Base-by-base conservation (phyloP, 768 basidiomycete genomes). In the Serendipita sp. region DNA sequence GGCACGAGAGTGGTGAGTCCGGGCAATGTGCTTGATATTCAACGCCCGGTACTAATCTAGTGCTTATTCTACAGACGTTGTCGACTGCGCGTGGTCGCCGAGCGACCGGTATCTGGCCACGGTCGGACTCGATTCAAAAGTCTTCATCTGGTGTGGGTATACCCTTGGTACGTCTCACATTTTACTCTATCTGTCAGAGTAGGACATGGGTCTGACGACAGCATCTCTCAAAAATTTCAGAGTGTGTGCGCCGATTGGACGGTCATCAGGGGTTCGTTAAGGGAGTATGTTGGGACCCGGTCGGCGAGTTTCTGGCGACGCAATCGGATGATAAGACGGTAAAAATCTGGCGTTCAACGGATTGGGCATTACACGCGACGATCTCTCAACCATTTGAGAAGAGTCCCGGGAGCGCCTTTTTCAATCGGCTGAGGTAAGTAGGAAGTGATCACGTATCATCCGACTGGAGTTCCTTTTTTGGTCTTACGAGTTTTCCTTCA, bases 211-310 rank as follows among this genome's bases (percentile, higher is more conserved):
- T 31, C 11, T 43, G 34, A 42, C 22, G n/a, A n/a, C n/a, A n/a
- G n/a, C n/a, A n/a, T n/a, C n/a, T n/a, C 63, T 28, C 45, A 3
- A 11, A 1, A 9, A 5, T 2, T 61, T 0, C 69, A 96, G 94
- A 94, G 67, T 85, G 88, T 13, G 71, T 97, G 62, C 78, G 81
- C 42, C 90, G 86, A 71, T 80, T 99, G 3, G 88, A 90, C 64
- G 82, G 82, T 63, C 96, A 98, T 70, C 85, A 90, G 69, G 95
- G 93, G 2, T 97, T 97, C 72, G 94, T 99, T 68, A 98, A 99
- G 74, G 96, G 96, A 64, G 90, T 99, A 58, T 94, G 91, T 70
- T 99, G 95, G 85, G 96, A 99, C 74, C 96, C 96, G 2, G 95
- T 94, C 2, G 96, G 96, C 50, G 89, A 97, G 73, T 97, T 86